phyloP scores from a whole-genome alignment of 257 asterid species.

The Solanum megistacrolobum region DNA sequence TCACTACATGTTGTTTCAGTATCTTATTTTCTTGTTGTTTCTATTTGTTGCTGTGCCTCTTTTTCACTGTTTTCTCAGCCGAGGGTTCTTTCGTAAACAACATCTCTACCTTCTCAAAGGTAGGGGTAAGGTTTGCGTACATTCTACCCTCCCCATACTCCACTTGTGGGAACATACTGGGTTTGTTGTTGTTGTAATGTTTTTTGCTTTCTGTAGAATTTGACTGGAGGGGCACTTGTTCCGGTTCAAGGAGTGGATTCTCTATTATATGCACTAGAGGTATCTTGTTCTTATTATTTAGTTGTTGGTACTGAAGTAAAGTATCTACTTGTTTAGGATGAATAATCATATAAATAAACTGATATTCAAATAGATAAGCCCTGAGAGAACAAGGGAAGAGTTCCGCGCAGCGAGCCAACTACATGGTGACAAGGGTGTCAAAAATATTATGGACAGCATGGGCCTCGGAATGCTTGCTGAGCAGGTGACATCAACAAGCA shows the following conservation, averaged over 20 bases:
- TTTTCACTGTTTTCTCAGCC: not conserved
- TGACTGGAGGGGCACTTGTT: constrained; percentile 59
- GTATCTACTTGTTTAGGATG: not conserved
- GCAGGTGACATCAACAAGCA: constrained; percentile 31
- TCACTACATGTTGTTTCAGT: not conserved
- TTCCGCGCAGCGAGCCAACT: constrained; percentile 25
- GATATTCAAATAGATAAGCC: constrained; percentile 34
- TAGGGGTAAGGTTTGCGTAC: not conserved
- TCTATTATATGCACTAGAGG: constrained; percentile 69
- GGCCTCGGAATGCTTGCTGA: constrained; percentile 55
- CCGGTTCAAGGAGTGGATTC: constrained; percentile 66
- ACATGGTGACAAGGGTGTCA: constrained; percentile 28
- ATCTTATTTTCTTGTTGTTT: not conserved
- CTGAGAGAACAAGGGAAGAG: constrained; percentile 53
- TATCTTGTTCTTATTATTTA: not conserved
- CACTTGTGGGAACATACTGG: not conserved
- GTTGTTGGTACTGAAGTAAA: not conserved
- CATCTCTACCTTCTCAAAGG: not conserved
- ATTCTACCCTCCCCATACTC: not conserved
- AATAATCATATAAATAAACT: not conserved
- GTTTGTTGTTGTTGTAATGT: not conserved
- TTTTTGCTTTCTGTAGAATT: constrained; percentile 31
- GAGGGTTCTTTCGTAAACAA: not conserved
- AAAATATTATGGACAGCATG: constrained; percentile 54
- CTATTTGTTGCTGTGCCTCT: not conserved